phyloP scores from a whole-genome alignment of 768 basidiomycete species.

The Panus rudis region DNA sequence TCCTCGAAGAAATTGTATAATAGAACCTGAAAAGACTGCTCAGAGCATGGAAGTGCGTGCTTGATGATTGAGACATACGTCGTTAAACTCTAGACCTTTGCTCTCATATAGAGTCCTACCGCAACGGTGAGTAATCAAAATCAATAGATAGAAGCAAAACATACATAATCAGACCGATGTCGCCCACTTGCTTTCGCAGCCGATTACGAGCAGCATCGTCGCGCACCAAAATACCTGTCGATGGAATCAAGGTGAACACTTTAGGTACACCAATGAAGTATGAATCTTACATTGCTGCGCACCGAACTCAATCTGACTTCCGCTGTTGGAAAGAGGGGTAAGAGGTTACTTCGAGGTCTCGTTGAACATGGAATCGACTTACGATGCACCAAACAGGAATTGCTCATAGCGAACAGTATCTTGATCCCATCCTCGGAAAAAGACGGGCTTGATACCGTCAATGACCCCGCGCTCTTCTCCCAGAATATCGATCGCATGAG shows the following conservation, averaged over 20 bases:
- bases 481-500: constrained; percentile 26
- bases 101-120: constrained; percentile 46
- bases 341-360: not conserved
- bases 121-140: not conserved
- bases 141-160: not conserved
- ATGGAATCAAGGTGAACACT: not conserved
- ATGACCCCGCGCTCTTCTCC: constrained; percentile 24
- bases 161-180: constrained; percentile 20
- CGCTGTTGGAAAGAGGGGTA: constrained; percentile 5
- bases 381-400: constrained; percentile 26
- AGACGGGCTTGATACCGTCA: constrained; percentile 27
- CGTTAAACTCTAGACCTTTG: constrained; percentile 63
- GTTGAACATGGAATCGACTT: constrained; percentile 4
- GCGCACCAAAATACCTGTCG: constrained; percentile 28
- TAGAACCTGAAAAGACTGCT: constrained; percentile 42
- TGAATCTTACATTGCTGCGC: constrained; percentile 22
- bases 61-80: constrained; percentile 28
- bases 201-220: constrained; percentile 22
- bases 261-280: not conserved
- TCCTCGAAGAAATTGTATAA: constrained; percentile 72
- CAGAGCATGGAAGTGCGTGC: not conserved
- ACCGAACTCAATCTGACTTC: constrained; percentile 21
- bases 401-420: constrained; percentile 26
- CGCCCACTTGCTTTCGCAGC: constrained; percentile 20
- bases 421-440: constrained; percentile 23